Base-by-base conservation (phyloP, 768 basidiomycete species). In the Fistulinella prunicolor region DNA sequence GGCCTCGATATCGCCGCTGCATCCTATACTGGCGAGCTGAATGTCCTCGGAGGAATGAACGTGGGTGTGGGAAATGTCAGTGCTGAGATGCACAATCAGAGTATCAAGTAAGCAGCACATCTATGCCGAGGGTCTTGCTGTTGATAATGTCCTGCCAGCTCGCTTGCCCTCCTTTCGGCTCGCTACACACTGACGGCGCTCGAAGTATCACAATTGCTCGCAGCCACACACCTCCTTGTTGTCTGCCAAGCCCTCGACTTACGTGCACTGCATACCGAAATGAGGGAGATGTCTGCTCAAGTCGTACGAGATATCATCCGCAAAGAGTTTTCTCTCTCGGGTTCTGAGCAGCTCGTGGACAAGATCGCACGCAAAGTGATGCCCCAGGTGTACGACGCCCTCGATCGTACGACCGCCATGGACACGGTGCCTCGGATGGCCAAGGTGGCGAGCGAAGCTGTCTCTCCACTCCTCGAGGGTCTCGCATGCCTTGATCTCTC, bases 21-120 rank as follows among this genome's bases (percentile, higher is more conserved):
- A 9, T 84, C 91, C 0, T 93, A 94, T 62, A 78, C 84, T 3
- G 74, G 84, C 38, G 91, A 94, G 66, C 78, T 94, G 26, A 90
- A 89, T 23, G 84, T 78, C 60, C 77, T 92, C 21, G 90, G 65
- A 5, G 65, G 64, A 13, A 88, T 81, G 70, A 89, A 91, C 0
- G 89, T 93, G 10, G 86, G 85, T 3, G 89, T 88, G 0, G 85
- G 87, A 56, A 81, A 90, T 41, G 89, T 93, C 59, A 86, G 85
- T 2, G 90, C 90, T 1, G 90, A 94, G 69, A 89, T 92, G 86
- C 88, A 91, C 62, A 94, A 94, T 57, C 91, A 94, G 66, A 86
- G 91, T 37, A 80, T 94, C 66, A 94, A 94, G 87, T 89, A 54
- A 51, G 86, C 72, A 0, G 9, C 14, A 19, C 17, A 22, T 34